phyloP scores from a whole-genome alignment of 2,329 filamentous ascomycete species.

The Sporothrix schenckii region DNA sequence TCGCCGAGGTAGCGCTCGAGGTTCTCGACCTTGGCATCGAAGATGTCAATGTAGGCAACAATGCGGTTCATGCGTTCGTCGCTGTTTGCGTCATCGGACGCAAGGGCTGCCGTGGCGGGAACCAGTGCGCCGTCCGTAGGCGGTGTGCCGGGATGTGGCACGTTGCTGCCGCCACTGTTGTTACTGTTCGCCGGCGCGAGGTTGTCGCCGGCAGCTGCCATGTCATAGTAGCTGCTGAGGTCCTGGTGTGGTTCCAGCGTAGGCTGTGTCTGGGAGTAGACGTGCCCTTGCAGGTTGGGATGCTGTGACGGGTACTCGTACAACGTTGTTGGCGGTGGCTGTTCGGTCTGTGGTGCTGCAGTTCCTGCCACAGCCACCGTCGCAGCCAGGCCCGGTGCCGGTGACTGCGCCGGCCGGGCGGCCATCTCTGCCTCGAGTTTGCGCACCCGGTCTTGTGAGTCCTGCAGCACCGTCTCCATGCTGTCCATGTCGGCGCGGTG shows the following conservation, averaged over 20 bases:
- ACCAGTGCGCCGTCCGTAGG: neutral
- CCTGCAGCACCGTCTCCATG: constrained; percentile 33
- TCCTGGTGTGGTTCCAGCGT: neutral
- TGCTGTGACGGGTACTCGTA: constrained; percentile 14
- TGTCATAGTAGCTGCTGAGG: constrained; percentile 22
- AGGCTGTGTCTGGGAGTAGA: neutral
- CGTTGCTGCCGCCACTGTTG: neutral
- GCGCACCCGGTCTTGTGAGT: constrained; percentile 34
- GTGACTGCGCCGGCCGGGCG: neutral
- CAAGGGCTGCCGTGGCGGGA: neutral
- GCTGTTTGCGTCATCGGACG: neutral
- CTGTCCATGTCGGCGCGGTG: constrained; percentile 34
- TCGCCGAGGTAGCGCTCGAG: constrained; percentile 61
- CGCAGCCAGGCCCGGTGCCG: neutral
- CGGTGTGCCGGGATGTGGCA: neutral
- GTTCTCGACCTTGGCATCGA: constrained; percentile 60
- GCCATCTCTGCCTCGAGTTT: constrained; percentile 33
- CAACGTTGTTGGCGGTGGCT: neutral
- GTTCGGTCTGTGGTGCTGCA: neutral
- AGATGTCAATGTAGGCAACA: constrained; percentile 52
- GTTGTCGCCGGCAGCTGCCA: neutral
- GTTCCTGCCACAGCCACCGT: neutral
- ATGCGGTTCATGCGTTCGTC: constrained; percentile 46
- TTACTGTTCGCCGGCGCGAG: neutral
- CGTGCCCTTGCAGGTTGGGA: neutral